Percentiles rank a stretch among this genome's conserved stretches.
phyloP scores from a whole-genome alignment of 345 rosid genomes.

The Streptanthus diversifolius region DNA sequence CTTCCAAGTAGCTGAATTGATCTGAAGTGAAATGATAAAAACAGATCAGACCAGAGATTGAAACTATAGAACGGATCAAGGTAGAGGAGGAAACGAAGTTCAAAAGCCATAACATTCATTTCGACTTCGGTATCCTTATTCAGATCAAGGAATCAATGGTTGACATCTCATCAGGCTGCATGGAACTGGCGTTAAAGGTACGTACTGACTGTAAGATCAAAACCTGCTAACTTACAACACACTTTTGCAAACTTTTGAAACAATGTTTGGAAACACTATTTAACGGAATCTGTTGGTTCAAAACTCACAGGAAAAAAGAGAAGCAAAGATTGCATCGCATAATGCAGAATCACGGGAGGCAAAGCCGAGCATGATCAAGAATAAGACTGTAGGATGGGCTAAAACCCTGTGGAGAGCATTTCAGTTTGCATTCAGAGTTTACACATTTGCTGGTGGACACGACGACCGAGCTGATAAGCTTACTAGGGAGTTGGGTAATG shows the following conservation, averaged over 20 bases:
- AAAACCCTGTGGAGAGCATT: constrained; percentile 79
- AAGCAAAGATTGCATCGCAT: constrained; percentile 39
- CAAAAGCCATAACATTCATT: constrained; percentile 54
- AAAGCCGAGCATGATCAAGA: constrained; percentile 26
- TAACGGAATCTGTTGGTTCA: background rate
- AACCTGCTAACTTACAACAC: background rate
- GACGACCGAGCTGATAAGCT: constrained; percentile 81
- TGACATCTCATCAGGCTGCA: constrained; percentile 83
- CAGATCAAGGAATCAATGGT: constrained; percentile 73
- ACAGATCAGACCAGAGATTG: constrained; percentile 75
- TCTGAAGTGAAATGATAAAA: background rate
- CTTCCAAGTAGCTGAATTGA: constrained; percentile 5
- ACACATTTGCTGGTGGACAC: constrained; percentile 80
- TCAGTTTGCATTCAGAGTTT: constrained; percentile 72
- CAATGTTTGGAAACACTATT: background rate
- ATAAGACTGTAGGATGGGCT: constrained; percentile 21
- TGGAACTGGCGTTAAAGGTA: constrained; percentile 82
- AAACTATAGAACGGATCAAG: constrained; percentile 62
- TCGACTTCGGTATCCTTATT: constrained; percentile 59
- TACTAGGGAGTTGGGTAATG: constrained; percentile 64
- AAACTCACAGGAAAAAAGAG: constrained; percentile 58
- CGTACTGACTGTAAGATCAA: background rate
- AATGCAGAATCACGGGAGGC: constrained; percentile 4
- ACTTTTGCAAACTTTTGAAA: background rate
- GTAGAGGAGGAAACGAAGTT: constrained; percentile 73